Conservation (phyloP, 345 rosid species). For the Euphorbia tirucalli region DNA sequence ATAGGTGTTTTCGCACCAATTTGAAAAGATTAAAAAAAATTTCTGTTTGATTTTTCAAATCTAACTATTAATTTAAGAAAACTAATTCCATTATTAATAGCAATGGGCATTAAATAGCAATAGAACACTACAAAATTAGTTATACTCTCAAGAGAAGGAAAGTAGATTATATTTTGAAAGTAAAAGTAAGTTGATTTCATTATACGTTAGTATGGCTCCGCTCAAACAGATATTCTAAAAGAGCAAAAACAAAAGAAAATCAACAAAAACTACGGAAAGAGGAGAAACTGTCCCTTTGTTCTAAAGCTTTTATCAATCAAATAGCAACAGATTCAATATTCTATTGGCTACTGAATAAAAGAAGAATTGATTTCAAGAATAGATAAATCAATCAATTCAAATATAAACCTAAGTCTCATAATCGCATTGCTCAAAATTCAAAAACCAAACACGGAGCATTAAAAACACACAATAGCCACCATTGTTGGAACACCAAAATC, state of each 20-base stretch:
- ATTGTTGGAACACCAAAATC: background rate
- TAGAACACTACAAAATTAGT: background rate
- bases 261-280: background rate
- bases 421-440: background rate
- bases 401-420: background rate
- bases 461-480: too few relatives aligned
- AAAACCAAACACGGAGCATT: too few relatives aligned
- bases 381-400: background rate
- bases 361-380: background rate
- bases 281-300: background rate
- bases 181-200: background rate
- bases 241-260: background rate
- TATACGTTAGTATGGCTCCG: background rate
- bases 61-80: too few relatives aligned
- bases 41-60: too few relatives aligned
- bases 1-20: too few relatives aligned
- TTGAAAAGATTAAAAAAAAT: too few relatives aligned
- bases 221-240: background rate
- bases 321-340: background rate
- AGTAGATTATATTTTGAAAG: background rate
- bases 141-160: background rate
- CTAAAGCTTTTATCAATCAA: background rate
- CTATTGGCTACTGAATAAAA: background rate
- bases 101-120: too few relatives aligned
- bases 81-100: too few relatives aligned